Evolutionary conservation across 148 eudicot species (phyloP), one percentile per base, ranked within the genome.

Genomic region (Vaccinium macrocarpon): DNA sequence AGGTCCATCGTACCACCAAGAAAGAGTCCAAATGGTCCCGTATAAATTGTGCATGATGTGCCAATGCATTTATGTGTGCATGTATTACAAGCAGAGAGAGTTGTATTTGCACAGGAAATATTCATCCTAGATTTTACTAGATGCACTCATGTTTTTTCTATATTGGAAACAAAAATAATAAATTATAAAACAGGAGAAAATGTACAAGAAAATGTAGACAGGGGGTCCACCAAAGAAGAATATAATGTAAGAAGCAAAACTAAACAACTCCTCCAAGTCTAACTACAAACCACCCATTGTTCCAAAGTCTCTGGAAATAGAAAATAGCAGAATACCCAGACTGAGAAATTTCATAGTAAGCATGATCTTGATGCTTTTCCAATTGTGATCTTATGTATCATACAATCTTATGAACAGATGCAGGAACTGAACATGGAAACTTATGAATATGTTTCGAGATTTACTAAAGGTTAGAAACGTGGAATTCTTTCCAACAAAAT

Each of bases 1-100:
- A 12, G 18, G 49, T 81, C 73, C 78, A n/a, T 68, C 56, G 50
- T 68, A 78, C 73, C 77, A 68, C 52, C 42, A 38, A 80, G 27
- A 49, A 27, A 59, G 82, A 38, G 72, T 38, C 19, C 72, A 8
- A 70, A 62, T 50, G 78, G 2, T 27, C 70, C 51, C 11, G 4
- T 49, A 66, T 0, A 25, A 62, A 62, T 42, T 81, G 55, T 16
- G 75, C 57, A 48, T 6, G 75, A 12, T 53, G 70, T 18, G 82
- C 56, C 18, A 38, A 18, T 23, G 68, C 19, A 27, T 55, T 10
- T 6, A 66, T 25, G 16, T 49, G 15, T 50, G 50, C 52, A 27
- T 50, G 18, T 29, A 29, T 10, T 27, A 19, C 32, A 56, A 23
- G 61, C 42, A 50, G 56, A 48, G 46, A 64, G 42, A 21, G 83